Evolutionary conservation across 768 basidiomycete genomes (phyloP).

Genomic region (Leucocoprinus leucothites): DNA sequence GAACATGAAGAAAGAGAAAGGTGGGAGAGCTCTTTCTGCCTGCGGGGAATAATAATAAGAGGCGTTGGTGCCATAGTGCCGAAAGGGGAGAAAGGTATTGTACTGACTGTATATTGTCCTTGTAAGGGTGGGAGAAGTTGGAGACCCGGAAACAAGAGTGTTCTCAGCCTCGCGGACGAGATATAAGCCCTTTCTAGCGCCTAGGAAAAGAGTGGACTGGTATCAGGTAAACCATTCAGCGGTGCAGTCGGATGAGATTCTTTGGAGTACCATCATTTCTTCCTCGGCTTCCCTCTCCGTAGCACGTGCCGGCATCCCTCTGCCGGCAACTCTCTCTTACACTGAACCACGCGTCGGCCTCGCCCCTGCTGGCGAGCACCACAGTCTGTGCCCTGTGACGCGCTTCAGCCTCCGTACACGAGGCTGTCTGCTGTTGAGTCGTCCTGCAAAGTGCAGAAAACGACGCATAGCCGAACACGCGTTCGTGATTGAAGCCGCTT

Average conservation of each 20-base stretch:
- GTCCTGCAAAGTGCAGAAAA: not conserved
- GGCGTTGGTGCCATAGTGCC: conserved; percentile 1
- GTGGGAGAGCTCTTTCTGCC: conserved; percentile 11
- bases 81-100: conserved; percentile 1
- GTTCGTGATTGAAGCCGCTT: not conserved
- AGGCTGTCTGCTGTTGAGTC: not conserved
- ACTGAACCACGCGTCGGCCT: not conserved
- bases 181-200: not conserved
- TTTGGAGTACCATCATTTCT: not conserved
- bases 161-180: not conserved
- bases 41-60: conserved; percentile 13
- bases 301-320: conserved; percentile 1
- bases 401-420: not conserved
- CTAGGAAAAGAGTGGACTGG: not conserved
- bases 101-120: conserved; percentile 3
- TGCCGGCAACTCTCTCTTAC: not conserved
- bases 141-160: not conserved
- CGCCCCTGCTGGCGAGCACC: not conserved
- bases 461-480: not conserved
- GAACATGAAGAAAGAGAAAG: conserved; percentile 48
- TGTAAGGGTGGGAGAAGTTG: not conserved
- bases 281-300: not conserved
- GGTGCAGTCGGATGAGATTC: not conserved
- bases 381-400: not conserved
- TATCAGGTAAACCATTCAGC: not conserved